Base-by-base conservation (phyloP, 164 flowering plant species). In the Cinnamomum micranthum region DNA sequence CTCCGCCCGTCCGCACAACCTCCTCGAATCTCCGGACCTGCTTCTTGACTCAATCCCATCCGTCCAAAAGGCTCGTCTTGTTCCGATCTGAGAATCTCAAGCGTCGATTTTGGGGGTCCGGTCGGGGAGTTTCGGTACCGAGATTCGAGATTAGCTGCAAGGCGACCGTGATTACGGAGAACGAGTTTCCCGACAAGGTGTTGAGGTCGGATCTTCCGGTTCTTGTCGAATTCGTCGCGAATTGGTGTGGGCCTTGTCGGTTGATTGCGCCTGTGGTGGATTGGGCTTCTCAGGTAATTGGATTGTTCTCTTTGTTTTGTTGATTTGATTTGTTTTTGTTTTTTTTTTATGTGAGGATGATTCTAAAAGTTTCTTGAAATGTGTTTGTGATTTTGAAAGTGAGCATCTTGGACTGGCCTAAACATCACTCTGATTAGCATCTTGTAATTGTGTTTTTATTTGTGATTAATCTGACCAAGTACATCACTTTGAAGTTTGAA, bases 191-290 rank as follows among this genome's bases (percentile, higher is more conserved):
- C 25, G 91, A 86, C 20, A 68, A 77, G 66, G 94, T 91, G 2
- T 73, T 91, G 87, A 76, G 80, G 77, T 84, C 95, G 17, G 88
- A 88, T 68, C 77, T 85, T 23, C 94, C 94, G 6, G 94, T 92
- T 65, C 91, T 92, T 0, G 97, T 92, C 2, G 97, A 92, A 82
- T 92, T 92, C 82, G 88, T 91, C 2, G 97, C 97, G 31, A 82
- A 71, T 41, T 92, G 95, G 97, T 92, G 97, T 33, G 95, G 97
- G n/a, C 95, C 97, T 15, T 92, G 97, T 77, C 89, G 91, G 12
- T 79, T 92, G 69, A 86, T 92, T 62, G 64, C 89, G 69, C 90
- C 94, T 0, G 86, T 88, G 3, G 84, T 92, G 22, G 88, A 92
- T 52, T 83, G 83, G 76, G 74, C 88, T 64, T 87, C 94, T 71